Percentiles rank a stretch among this genome's conserved stretches.
These are phyloP conservation scores for Termitomyces sp. DNA, from an alignment of 768 basidiomycete species.

Conservation along the genomic window DNA sequence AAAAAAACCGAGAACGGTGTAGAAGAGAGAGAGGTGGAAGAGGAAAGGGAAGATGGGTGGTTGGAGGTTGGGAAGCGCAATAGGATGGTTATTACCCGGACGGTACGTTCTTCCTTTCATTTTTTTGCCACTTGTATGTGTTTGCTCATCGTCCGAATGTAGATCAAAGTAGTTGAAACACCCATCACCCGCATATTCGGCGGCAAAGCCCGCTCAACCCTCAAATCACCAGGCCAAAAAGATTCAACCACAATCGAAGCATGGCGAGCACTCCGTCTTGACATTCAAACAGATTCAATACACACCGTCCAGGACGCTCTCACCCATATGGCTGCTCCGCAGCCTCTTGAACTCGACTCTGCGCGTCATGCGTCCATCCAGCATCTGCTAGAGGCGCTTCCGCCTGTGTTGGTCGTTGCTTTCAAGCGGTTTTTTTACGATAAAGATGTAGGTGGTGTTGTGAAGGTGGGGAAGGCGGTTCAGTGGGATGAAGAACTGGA, in stretches of 20 bases:
- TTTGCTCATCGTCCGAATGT: background rate
- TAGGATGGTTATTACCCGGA: constrained; percentile 72
- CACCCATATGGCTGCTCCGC: constrained; percentile 70
- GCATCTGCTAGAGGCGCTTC: constrained; percentile 75
- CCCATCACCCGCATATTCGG: constrained; percentile 93
- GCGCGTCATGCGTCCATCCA: constrained; percentile 67
- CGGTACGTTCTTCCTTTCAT: constrained; percentile 43
- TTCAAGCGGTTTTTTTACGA: constrained; percentile 93
- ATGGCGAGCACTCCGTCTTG: constrained; percentile 84
- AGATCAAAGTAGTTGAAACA: constrained; percentile 81
- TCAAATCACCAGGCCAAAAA: constrained; percentile 76
- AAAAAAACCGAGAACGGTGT: constrained; percentile 21
- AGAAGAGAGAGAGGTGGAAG: constrained; percentile 35
- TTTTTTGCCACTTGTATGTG: background rate
- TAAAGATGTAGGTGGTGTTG: constrained; percentile 65
- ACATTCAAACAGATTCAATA: constrained; percentile 67
- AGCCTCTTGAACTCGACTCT: constrained; percentile 72
- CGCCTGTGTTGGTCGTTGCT: constrained; percentile 82
- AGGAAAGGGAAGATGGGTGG: constrained; percentile 69
- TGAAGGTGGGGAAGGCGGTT: constrained; percentile 84
- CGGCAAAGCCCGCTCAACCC: constrained; percentile 83
- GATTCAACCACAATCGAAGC: constrained; percentile 90
- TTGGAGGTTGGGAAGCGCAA: constrained; percentile 91
- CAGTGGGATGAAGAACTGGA: constrained; percentile 76
- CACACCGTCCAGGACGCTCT: constrained; percentile 83